Conservation (phyloP, 179 eudicot species). For the Beta macrorhiza region DNA sequence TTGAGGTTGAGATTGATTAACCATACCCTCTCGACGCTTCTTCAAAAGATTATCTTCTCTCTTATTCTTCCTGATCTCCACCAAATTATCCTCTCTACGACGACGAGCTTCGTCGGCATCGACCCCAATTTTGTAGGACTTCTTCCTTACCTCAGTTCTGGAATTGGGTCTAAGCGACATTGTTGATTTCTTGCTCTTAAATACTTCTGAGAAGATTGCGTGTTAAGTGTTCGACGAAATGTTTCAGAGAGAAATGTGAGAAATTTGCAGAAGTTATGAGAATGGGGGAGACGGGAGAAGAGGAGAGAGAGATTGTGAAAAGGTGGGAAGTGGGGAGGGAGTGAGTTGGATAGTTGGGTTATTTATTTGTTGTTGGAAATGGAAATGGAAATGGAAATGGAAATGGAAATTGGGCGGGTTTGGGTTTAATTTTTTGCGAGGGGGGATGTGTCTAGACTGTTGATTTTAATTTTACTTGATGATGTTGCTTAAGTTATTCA, state of each 20-base stretch:
- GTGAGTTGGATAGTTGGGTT: conserved; percentile 3
- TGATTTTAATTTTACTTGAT: background rate
- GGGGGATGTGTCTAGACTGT: background rate
- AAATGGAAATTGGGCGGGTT: conserved; percentile 11
- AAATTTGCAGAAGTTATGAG: background rate
- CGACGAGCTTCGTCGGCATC: conserved; percentile 87
- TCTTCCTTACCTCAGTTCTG: conserved; percentile 73
- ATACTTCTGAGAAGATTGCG: conserved; percentile 1
- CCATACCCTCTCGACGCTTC: conserved; percentile 71
- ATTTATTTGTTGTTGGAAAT: background rate
- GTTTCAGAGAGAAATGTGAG: conserved; percentile 9
- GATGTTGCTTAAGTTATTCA: background rate
- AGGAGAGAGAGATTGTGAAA: background rate
- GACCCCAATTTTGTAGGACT: conserved; percentile 74
- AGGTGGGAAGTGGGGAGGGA: conserved; percentile 1
- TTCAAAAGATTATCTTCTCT: conserved; percentile 74
- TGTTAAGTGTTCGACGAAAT: conserved; percentile 29
- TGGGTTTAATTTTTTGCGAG: background rate
- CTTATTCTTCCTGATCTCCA: conserved; percentile 87
- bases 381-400: background rate
- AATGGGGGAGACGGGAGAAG: background rate
- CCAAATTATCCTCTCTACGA: conserved; percentile 79
- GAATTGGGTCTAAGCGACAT: conserved; percentile 74
- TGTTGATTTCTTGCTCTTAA: conserved; percentile 3
- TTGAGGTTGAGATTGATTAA: conserved; percentile 43